Conservation (phyloP, 306 rosid genomes). For the Glycine tomentella region DNA sequence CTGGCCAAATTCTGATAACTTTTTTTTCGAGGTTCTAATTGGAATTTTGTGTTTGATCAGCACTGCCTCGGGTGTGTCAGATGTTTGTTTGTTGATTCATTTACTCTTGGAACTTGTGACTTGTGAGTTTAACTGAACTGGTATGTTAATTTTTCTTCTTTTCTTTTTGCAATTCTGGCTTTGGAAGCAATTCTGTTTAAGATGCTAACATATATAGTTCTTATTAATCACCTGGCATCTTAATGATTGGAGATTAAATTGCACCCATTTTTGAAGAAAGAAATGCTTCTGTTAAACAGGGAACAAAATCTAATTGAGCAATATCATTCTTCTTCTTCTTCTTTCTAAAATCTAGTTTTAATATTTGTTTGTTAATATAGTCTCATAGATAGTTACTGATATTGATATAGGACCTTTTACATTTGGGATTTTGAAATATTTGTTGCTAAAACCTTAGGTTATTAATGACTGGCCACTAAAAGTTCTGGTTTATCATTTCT, state of each 20-base stretch:
- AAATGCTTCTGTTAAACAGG: constrained; percentile 20
- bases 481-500: too few relatives aligned
- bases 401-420: not conserved
- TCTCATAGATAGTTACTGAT: not conserved
- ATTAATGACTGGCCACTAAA: not conserved
- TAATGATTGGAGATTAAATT: constrained; percentile 20
- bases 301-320: constrained; percentile 20
- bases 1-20: constrained; percentile 29
- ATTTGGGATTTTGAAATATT: not conserved
- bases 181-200: constrained; percentile 38
- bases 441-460: not conserved
- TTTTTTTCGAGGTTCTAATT: not conserved
- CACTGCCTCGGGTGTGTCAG: not conserved
- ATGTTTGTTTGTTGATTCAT: constrained; percentile 36
- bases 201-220: not conserved
- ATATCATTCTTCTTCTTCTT: not conserved
- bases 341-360: not conserved
- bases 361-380: not conserved
- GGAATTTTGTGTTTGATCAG: constrained; percentile 22
- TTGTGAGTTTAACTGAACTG: constrained; percentile 47
- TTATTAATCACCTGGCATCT: constrained; percentile 18
- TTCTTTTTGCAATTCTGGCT: constrained; percentile 12
- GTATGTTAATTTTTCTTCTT: constrained; percentile 23
- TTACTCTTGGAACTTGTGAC: constrained; percentile 43
- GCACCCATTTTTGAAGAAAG: constrained; percentile 3